Conservation (phyloP, 352 stramenopile species). For the Pilasporangium apinafurcum region DNA sequence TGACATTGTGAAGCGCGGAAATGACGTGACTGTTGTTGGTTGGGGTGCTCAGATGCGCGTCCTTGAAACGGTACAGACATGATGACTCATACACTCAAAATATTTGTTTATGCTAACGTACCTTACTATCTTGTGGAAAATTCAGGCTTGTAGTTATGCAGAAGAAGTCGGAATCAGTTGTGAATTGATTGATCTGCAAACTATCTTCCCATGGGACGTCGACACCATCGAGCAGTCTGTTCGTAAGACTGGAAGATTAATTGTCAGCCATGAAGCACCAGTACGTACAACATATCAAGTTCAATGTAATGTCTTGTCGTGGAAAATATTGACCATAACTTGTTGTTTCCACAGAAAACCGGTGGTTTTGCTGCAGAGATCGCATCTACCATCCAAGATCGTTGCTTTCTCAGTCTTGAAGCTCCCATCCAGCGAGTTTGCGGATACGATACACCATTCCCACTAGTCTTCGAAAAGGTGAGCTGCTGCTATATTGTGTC, state of each 20-base stretch:
- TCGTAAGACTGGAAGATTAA: constrained; percentile 94
- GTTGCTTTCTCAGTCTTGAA: constrained; percentile 96
- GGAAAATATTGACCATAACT: no score
- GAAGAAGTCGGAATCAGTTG: constrained; percentile 92
- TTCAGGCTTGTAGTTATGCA: constrained; percentile 75
- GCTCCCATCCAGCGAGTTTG: constrained; percentile 92
- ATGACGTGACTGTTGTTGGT: constrained; percentile 94
- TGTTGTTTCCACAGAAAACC: constrained; percentile 40
- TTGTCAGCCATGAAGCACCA: constrained; percentile 96
- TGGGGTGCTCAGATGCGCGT: constrained; percentile 92
- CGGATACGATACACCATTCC: constrained; percentile 97
- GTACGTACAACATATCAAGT: constrained; percentile 33
- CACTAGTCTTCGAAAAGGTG: constrained; percentile 94
- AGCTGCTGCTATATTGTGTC: neutral
- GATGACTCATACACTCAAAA: no score
- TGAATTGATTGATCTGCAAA: constrained; percentile 97
- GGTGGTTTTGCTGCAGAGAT: constrained; percentile 96
- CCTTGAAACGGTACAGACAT: constrained; percentile 36
- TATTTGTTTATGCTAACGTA: no score
- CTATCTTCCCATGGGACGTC: constrained; percentile 96
- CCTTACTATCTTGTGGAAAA: no score
- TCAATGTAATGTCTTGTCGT: no score
- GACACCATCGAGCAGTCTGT: constrained; percentile 94
- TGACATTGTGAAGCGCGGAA: constrained; percentile 90
- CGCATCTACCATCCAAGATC: constrained; percentile 89